Conservation (phyloP, 306 rosid species). For the Castanea crenata region DNA sequence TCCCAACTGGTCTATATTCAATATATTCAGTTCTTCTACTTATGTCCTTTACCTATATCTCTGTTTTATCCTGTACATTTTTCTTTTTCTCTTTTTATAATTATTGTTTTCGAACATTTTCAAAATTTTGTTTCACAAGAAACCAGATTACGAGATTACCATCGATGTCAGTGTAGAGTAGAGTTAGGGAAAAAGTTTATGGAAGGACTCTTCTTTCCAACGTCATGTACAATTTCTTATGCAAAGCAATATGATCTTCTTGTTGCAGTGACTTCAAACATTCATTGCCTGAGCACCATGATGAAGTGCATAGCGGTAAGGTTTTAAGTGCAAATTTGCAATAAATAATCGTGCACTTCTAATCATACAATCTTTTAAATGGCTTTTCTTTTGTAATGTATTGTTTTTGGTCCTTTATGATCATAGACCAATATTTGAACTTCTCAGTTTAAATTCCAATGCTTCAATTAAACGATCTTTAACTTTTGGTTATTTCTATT, state of each 20-base stretch:
- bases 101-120: background rate
- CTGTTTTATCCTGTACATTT: background rate
- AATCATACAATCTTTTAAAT: constrained; percentile 1
- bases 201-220: background rate
- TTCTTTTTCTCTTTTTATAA: background rate
- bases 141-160: background rate
- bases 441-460: too few relatives aligned
- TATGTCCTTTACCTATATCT: background rate
- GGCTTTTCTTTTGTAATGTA: background rate
- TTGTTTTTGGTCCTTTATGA: constrained; percentile 1
- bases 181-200: background rate
- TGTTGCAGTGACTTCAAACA: constrained; percentile 72
- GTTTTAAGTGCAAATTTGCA: constrained; percentile 16
- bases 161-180: background rate
- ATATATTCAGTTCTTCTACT: background rate
- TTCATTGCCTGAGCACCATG: constrained; percentile 78
- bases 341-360: constrained; percentile 1
- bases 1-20: background rate
- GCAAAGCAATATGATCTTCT: constrained; percentile 9
- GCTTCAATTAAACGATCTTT: background rate
- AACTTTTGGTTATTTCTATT: background rate
- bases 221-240: constrained; percentile 7
- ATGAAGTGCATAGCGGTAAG: constrained; percentile 99
- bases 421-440: background rate
- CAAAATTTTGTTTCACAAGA: background rate